Conservation (phyloP, 352 stramenopile species). For the Phytophthora litchii region DNA sequence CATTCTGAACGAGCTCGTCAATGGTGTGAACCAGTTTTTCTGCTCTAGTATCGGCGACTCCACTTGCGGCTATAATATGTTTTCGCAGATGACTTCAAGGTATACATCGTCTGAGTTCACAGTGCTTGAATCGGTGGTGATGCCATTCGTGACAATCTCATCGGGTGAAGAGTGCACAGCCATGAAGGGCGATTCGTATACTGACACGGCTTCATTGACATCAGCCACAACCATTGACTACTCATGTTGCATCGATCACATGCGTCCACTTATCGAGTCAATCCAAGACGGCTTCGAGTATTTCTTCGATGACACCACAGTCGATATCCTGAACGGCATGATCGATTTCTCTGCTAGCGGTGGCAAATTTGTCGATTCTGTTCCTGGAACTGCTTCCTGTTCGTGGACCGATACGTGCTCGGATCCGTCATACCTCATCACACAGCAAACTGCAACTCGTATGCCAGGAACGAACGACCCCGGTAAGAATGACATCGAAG, state of each 20-base stretch:
- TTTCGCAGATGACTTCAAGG: slow-evolving; percentile 48
- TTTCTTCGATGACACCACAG: slow-evolving; percentile 41
- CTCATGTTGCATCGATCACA: slow-evolving; percentile 48
- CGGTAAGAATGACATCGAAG: slow-evolving; percentile 41
- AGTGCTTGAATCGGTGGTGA: slow-evolving; percentile 48
- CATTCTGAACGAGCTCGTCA: slow-evolving; percentile 49
- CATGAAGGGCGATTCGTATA: slow-evolving; percentile 44
- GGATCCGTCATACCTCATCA: slow-evolving; percentile 39
- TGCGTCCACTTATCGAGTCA: slow-evolving; percentile 50
- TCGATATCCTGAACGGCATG: slow-evolving; percentile 55
- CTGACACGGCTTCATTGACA: slow-evolving; percentile 41
- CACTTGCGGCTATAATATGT: slow-evolving; percentile 47
- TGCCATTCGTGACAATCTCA: slow-evolving; percentile 54
- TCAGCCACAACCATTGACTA: slow-evolving; percentile 47
- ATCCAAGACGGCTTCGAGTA: slow-evolving; percentile 45
- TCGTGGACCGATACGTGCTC: slow-evolving; percentile 45
- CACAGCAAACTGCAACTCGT: slow-evolving; percentile 31
- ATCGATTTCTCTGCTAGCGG: slow-evolving; percentile 40
- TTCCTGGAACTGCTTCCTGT: slow-evolving; percentile 39
- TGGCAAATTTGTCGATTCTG: slow-evolving; percentile 45
- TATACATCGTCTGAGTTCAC: slow-evolving; percentile 45
- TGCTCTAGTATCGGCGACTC: slow-evolving; percentile 41
- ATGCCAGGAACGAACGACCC: slow-evolving; percentile 47
- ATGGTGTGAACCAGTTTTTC: slow-evolving; percentile 55
- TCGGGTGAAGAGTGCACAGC: slow-evolving; percentile 43